Percentiles rank a stretch among this genome's conserved stretches.
These are phyloP conservation scores for Thelonectria discophora DNA, from an alignment of 2,329 filamentous ascomycete genomes.

Conservation along the genomic window DNA sequence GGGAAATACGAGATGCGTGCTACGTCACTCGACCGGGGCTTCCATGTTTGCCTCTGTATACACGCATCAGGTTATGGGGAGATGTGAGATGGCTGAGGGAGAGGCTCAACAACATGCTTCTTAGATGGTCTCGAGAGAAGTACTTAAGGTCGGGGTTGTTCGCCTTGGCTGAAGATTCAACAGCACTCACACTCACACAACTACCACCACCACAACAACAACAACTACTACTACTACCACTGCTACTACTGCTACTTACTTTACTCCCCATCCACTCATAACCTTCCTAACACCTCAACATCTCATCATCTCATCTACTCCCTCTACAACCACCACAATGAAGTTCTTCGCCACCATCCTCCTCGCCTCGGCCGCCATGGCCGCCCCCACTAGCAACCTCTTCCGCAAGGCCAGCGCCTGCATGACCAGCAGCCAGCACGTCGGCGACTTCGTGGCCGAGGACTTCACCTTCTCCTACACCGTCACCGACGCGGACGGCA, in stretches of 20 bases:
- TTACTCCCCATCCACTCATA: constrained; percentile 6
- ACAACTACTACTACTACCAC: constrained; percentile 34
- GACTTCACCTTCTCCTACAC: constrained; percentile 59
- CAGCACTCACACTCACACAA: not conserved
- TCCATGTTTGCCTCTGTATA: constrained; percentile 24
- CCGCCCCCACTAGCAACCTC: constrained; percentile 35
- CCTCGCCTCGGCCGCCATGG: constrained; percentile 41
- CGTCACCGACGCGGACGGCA: constrained; percentile 52
- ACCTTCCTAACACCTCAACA: constrained; percentile 5
- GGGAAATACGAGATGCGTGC: constrained; percentile 40
- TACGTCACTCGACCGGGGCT: constrained; percentile 35
- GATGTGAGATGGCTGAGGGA: constrained; percentile 14
- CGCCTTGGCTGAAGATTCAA: not conserved
- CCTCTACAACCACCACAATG: constrained; percentile 25
- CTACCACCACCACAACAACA: constrained; percentile 1
- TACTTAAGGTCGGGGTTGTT: constrained; percentile 7
- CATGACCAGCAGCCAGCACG: constrained; percentile 35
- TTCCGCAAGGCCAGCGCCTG: constrained; percentile 33
- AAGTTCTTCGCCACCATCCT: constrained; percentile 41
- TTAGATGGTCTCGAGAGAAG: not conserved
- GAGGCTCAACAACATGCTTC: not conserved
- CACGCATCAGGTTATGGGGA: constrained; percentile 29
- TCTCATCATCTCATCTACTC: constrained; percentile 2
- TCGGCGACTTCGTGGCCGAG: constrained; percentile 51
- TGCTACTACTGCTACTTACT: constrained; percentile 27